Conservation (phyloP, 2,329 filamentous ascomycete genomes). For the Arachnomyces sp. region DNA sequence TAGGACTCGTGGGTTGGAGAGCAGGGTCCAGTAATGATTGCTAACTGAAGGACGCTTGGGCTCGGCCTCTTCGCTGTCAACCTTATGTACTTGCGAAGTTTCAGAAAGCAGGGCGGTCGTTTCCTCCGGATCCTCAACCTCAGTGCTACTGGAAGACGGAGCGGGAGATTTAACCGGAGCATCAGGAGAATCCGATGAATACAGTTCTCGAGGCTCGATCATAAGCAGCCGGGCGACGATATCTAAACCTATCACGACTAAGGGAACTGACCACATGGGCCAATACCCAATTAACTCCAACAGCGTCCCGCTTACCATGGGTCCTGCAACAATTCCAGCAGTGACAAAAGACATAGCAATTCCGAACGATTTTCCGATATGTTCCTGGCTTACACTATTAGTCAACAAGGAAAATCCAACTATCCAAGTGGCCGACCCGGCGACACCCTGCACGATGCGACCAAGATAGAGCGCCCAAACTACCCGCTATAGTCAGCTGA, state of each 20-base stretch:
- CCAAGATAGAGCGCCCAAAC: slow-evolving; percentile 20
- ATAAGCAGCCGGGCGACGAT: slow-evolving; percentile 23
- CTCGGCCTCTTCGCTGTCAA: too few relatives aligned
- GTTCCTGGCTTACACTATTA: slow-evolving; percentile 20
- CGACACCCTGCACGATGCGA: slow-evolving; percentile 22
- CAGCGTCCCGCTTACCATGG: slow-evolving; percentile 21
- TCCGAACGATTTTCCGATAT: slow-evolving; percentile 22
- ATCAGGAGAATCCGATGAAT: background rate
- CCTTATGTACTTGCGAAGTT: too few relatives aligned
- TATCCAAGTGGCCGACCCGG: slow-evolving; percentile 25
- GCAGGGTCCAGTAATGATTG: too few relatives aligned
- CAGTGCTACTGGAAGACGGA: too few relatives aligned
- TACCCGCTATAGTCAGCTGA: background rate
- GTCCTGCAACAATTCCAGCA: slow-evolving; percentile 21
- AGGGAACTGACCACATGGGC: slow-evolving; percentile 22
- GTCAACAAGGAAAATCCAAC: slow-evolving; percentile 23
- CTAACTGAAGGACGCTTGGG: too few relatives aligned
- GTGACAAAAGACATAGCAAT: slow-evolving; percentile 18
- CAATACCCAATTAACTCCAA: slow-evolving; percentile 23
- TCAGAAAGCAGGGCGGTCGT: too few relatives aligned
- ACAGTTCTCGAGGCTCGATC: slow-evolving; percentile 14
- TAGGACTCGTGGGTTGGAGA: background rate
- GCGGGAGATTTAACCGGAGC: background rate
- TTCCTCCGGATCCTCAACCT: too few relatives aligned
- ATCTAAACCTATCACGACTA: slow-evolving; percentile 20